Conservation (phyloP, 2,329 filamentous ascomycete genomes). For the Endoconidiophora laricicola region DNA sequence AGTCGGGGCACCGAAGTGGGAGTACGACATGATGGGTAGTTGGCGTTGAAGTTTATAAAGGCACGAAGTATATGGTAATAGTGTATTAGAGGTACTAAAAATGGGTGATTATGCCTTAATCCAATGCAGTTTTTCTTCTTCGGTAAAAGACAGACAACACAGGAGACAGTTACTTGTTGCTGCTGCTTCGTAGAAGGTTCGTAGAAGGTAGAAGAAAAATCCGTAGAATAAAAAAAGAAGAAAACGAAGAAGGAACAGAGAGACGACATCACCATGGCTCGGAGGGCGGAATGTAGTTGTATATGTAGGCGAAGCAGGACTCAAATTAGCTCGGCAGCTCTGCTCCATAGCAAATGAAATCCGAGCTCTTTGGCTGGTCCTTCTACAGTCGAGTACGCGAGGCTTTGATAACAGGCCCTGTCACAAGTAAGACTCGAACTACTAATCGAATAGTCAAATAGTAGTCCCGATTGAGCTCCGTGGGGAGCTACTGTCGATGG, state of each 20-base stretch:
- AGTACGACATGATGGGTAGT: conserved; percentile 36
- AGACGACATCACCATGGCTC: too few species aligned
- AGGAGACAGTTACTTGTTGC: too few species aligned
- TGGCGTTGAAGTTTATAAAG: neutral
- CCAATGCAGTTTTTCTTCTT: neutral
- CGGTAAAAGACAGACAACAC: too few species aligned
- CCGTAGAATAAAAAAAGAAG: neutral
- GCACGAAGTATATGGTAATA: neutral
- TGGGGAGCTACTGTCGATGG: neutral
- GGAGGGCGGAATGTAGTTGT: too few species aligned
- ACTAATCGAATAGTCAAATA: too few species aligned
- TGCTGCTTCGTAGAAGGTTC: neutral
- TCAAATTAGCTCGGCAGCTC: neutral
- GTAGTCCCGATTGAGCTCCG: conserved; percentile 4
- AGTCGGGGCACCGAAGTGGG: conserved; percentile 39
- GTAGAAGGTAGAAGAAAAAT: neutral
- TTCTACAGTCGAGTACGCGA: too few species aligned
- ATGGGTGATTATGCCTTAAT: neutral
- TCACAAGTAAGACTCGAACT: too few species aligned
- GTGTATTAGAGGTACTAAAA: neutral
- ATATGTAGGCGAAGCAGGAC: too few species aligned
- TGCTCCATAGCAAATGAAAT: too few species aligned
- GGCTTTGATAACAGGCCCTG: neutral
- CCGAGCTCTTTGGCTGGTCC: too few species aligned
- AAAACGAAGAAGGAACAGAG: neutral